Evolutionary conservation across 192 early-diverging fungal species (phyloP), one percentile per base, ranked within the genome.

Genomic region (Coemansia sp.): DNA sequence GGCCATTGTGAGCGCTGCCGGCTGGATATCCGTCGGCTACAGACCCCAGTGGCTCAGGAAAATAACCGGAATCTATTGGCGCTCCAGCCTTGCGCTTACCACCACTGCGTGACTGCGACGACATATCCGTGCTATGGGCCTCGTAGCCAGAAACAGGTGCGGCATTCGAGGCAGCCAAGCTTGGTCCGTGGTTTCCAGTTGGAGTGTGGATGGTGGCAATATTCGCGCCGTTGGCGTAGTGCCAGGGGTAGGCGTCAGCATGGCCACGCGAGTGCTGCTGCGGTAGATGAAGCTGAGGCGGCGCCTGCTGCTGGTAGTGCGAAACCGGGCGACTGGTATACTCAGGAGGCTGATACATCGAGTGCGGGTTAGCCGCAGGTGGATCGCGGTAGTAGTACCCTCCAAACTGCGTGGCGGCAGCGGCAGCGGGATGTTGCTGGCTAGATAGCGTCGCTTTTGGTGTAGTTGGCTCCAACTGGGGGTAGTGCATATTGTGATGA

Each of bases 21-120:
- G 15, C 31, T 17, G 27, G 55, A 58, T 58, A 22, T 10, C 38
- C 20, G n/a, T 61, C 59, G 0, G 59, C 59, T 61, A 61, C 59
- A 12, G 59, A 61, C 59, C 59, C 59, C 10, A 67, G 50, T 17
- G 68, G 7, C 13, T 81, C 78, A 4, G 78, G 78, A 61, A 81
- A 81, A 56, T 76, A 81, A 4, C 78, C 78, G 38, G 73, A 76
- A 63, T 81, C 78, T 5, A 75, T 65, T 13, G 69, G 77, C 4
- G 48, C 69, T 22, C 71, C 71, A 36, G 67, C 66, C 64, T 80
- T 74, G 69, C 78, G 78, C 73, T 80, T 80, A 46, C 68, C 62
- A 61, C 73, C 65, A 31, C 32, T 41, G 12, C 64, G 62, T 3
- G 65, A 19, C 59, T 78, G 76, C 44, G 50, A 67, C n/a, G 60